A percentile compares a stretch with the other conserved stretches of the same genome.
These are phyloP conservation scores for Sordariomycetes sp. DNA, from an alignment of 2,329 filamentous ascomycete genomes.

Conservation along the genomic window DNA sequence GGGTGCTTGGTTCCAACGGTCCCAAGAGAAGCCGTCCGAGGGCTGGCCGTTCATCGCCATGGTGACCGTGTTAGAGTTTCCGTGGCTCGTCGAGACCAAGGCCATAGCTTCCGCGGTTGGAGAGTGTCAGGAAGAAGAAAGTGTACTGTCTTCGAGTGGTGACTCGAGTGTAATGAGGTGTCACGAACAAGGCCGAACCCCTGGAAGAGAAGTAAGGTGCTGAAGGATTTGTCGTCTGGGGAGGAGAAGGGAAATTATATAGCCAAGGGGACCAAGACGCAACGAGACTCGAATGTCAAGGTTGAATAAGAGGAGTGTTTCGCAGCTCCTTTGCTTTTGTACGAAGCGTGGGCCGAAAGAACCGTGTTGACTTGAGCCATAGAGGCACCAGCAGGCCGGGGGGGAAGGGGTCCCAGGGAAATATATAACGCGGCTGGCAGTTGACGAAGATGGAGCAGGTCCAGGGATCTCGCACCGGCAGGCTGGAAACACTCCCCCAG, in stretches of 20 bases:
- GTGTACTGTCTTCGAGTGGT: neutral
- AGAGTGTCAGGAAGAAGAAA: neutral
- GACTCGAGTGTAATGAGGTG: neutral
- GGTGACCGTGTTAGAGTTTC: slow-evolving; percentile 7
- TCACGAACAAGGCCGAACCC: neutral
- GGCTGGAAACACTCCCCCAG: neutral
- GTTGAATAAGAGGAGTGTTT: neutral
- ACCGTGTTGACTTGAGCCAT: neutral
- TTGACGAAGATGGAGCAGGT: neutral
- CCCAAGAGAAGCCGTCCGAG: slow-evolving; percentile 37
- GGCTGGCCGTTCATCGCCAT: slow-evolving; percentile 39
- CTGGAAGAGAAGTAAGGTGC: neutral
- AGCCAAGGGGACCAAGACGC: neutral
- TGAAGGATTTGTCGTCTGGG: neutral
- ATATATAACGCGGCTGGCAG: neutral
- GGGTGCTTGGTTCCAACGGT: slow-evolving; percentile 37
- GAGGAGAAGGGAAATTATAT: neutral
- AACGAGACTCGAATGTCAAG: neutral
- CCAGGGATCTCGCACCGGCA: neutral
- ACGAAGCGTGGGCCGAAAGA: neutral
- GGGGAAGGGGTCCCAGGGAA: neutral
- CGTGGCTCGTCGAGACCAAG: neutral
- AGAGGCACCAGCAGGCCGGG: neutral
- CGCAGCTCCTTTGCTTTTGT: neutral
- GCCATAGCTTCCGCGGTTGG: neutral